Evolutionary conservation across 2,329 filamentous ascomycete genomes (phyloP).

Genomic region (Sporothrix protearum): DNA sequence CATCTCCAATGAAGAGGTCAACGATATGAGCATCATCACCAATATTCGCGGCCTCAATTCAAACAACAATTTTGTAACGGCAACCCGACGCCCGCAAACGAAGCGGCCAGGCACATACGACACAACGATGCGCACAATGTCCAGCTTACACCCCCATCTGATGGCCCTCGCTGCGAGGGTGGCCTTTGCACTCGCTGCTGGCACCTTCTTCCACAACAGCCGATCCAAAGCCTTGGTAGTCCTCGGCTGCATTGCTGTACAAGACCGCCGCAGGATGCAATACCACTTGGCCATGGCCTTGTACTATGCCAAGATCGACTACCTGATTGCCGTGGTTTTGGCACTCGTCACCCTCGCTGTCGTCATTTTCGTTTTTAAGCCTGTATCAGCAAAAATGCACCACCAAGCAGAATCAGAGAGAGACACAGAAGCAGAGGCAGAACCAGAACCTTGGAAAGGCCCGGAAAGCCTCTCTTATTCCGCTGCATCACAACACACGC

Average conservation of each 20-base stretch:
- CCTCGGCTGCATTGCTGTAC: neutral
- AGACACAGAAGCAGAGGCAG: too few species aligned
- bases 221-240: neutral
- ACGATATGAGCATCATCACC: neutral
- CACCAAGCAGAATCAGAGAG: neutral
- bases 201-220: neutral
- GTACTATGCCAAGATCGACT: neutral
- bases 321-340: neutral
- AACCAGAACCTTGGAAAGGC: conserved; percentile 28
- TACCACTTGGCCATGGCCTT: neutral
- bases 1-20: neutral
- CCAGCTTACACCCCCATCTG: neutral
- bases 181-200: neutral
- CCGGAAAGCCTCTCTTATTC: conserved; percentile 53
- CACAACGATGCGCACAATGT: neutral
- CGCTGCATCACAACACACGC: conserved; percentile 63
- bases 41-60: neutral
- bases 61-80: too few species aligned
- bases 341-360: neutral
- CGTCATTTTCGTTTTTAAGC: neutral
- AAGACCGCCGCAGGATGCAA: neutral
- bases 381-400: neutral
- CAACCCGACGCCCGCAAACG: neutral
- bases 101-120: neutral
- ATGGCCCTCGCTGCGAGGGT: neutral